Evolutionary conservation across 495 filamentous ascomycete genomes (phyloP), one percentile per base, ranked within the genome.

Genomic region (Schizothecium vesticola): DNA sequence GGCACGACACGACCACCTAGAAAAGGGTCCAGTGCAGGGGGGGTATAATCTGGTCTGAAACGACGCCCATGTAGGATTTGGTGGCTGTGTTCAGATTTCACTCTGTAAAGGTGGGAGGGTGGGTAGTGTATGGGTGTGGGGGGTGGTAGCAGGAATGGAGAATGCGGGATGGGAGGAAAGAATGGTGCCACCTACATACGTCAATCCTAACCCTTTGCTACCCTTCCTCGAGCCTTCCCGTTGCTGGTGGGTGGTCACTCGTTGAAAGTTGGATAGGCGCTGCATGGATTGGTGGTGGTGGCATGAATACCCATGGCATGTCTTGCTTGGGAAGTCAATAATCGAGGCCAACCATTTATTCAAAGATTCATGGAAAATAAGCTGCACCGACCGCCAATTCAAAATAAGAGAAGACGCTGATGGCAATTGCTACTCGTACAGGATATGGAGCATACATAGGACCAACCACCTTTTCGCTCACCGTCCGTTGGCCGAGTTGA

Each of bases 31-130:
- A 51, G 43, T 51, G 43, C 43, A 51, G 43, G 43, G 28, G 63
- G 58, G 64, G 43, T 51, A 51, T 51, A 56, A 70, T 69, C 73
- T 71, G 66, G 63, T 71, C 33, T 74, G 73, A 70, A 73, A 72
- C 69, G 28, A 56, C 43, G 58, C 56, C 60, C 69, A 67, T 62
- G 67, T 70, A 64, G 69, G 65, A 58, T 63, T 68, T 66, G 61
- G 65, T 59, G 51, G 57, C 56, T 61, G 26, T 65, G 43, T 51
- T n/a, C 16, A n/a, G 16, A n/a, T 51, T 51, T 51, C 43, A 51
- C 43, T n/a, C 7, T 51, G 43, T 51, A 36, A 36, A 51, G 57
- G 61, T 66, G 56, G n/a, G n/a, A n/a, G n/a, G n/a, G n/a, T n/a
- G n/a, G n/a, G 56, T 23, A 21, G 56, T 58, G 56, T 22, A 58